Base-by-base conservation (phyloP, 2,329 filamentous ascomycete species). In the Macroventuria anomochaeta region DNA sequence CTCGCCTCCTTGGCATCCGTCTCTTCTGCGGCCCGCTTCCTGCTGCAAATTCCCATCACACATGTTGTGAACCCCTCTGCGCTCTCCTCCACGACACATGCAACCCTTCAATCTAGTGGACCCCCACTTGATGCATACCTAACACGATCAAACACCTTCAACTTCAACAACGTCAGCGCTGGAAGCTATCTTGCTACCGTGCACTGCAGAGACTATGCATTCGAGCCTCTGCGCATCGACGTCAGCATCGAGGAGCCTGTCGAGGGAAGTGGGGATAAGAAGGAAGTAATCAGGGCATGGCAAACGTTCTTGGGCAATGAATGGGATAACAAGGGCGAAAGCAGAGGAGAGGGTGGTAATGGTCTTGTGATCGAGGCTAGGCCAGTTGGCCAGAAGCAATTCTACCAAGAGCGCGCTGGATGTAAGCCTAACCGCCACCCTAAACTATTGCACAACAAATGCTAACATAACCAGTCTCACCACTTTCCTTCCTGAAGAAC, bases 251-350 rank as follows among this genome's bases (percentile, higher is more conserved):
- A 65, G 38, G 68, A 67, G 44, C 60, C 59, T 3, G 68, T 64
- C 2, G 63, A 68, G 46, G 69, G 63, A 10, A 72, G 57, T 36
- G 68, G 66, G 40, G 67, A 69, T 20, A 64, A 64, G 61, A 70
- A 58, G 55, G 71, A 53, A 75, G 79, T 81, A 39, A 80, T 91
- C 3, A 77, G 81, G 34, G 87, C 87, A 23, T 95, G 90, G 88
- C 90, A 93, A 79, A 96, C 91, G 21, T 96, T 88, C 72, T 82
- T 91, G 40, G 92, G 91, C 0, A 93, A 96, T 67, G 90, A 95
- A 64, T 97, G 93, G 92, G 86, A 81, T 15, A 96, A 96, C 72
- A 89, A 86, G 69, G 93, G 93, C 13, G 88, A 89, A 77, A 80
- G 73, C 38, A 78, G 81, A 43, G 77, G 74, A 18, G 75, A 77